Percentiles rank a stretch among this genome's conserved stretches.
phyloP scores from a whole-genome alignment of 148 eudicot genomes.

The Cornus controversa region DNA sequence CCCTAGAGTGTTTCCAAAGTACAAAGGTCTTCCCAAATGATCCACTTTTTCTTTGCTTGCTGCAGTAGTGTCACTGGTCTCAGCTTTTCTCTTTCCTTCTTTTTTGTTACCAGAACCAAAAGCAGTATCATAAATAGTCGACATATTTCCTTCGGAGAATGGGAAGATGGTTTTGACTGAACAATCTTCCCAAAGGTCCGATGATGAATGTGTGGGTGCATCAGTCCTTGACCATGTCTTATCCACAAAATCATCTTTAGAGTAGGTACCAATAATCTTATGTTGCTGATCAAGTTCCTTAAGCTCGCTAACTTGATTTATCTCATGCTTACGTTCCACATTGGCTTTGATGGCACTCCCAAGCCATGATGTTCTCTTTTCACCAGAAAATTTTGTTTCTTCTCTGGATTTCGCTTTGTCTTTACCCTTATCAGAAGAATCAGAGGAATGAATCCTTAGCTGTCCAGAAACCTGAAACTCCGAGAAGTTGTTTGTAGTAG shows the following conservation, averaged over 20 bases:
- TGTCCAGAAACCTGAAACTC: constrained; percentile 37
- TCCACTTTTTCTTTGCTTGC: constrained; percentile 84
- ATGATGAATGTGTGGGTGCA: constrained; percentile 38
- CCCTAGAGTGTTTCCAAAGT: constrained; percentile 64
- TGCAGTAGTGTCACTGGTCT: constrained; percentile 48
- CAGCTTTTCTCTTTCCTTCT: constrained; percentile 54
- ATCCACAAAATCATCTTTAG: constrained; percentile 40
- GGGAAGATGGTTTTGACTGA: constrained; percentile 76
- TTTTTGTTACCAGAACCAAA: constrained; percentile 33
- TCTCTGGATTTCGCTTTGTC: constrained; percentile 40
- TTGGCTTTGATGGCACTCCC: constrained; percentile 47
- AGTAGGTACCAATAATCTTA: constrained; percentile 20
- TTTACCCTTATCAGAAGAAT: constrained; percentile 29
- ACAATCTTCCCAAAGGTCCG: constrained; percentile 66
- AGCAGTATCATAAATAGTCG: constrained; percentile 46
- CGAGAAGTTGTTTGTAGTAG: constrained; percentile 13
- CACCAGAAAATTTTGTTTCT: constrained; percentile 30
- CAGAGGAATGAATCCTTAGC: constrained; percentile 32
- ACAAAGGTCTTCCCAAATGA: constrained; percentile 83
- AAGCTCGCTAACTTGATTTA: constrained; percentile 30
- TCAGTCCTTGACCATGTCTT: constrained; percentile 52
- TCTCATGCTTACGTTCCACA: constrained; percentile 32
- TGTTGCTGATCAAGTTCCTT: constrained; percentile 42
- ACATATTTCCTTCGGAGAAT: constrained; percentile 47
- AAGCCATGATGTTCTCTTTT: constrained; percentile 41